Percentiles rank a stretch among this genome's conserved stretches.
Evolutionary conservation across 768 basidiomycete genomes (phyloP).

Genomic region (Serendipita sp.): DNA sequence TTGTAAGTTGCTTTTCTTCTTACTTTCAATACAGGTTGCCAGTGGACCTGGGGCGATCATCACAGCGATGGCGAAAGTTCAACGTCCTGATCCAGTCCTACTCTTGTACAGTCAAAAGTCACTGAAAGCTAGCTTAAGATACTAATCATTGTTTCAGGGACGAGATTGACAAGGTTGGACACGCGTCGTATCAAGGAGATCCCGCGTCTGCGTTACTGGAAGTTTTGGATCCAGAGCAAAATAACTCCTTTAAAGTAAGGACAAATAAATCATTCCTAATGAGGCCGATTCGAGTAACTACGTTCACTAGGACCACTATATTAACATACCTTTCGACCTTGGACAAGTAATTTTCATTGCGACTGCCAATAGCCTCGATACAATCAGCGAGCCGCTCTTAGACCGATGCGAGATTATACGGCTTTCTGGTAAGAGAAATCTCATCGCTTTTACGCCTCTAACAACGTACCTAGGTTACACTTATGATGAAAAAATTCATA

Average conservation of each 20-base stretch:
- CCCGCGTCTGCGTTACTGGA: constrained; percentile 82
- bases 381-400: constrained; percentile 72
- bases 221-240: constrained; percentile 89
- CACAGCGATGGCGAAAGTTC: constrained; percentile 73
- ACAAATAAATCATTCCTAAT: too few species aligned
- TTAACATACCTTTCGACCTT: constrained; percentile 77
- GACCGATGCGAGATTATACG: constrained; percentile 85
- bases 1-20: constrained; percentile 8
- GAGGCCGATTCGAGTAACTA: too few species aligned
- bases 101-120: too few species aligned
- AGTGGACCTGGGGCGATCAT: constrained; percentile 74
- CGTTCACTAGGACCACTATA: constrained; percentile 93
- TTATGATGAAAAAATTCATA: constrained; percentile 81
- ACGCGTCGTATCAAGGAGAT: constrained; percentile 81
- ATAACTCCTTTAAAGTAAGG: constrained; percentile 31
- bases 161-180: constrained; percentile 76
- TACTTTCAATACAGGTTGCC: constrained; percentile 28
- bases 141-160: constrained; percentile 27
- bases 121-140: too few species aligned
- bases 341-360: constrained; percentile 85
- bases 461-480: constrained; percentile 43
- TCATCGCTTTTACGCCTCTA: too few species aligned
- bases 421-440: constrained; percentile 37
- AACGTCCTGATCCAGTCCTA: constrained; percentile 64
- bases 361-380: constrained; percentile 80